These are phyloP conservation scores for Aspergillus udagawae DNA, from an alignment of 2,329 filamentous ascomycete species.

Conservation along the genomic window DNA sequence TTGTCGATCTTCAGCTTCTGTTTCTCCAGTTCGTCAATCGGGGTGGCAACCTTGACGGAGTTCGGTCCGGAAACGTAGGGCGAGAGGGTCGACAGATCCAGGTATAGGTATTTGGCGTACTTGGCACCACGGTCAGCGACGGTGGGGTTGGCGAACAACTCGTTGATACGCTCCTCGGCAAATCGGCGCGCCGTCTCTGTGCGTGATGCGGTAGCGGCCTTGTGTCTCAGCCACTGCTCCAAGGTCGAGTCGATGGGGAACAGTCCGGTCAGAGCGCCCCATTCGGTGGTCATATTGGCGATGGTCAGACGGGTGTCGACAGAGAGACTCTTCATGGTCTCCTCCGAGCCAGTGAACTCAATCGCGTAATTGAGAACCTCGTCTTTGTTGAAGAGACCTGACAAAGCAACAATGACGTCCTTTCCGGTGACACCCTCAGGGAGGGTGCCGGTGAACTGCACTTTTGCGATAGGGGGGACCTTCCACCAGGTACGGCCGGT, in stretches of 20 bases:
- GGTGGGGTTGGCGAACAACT: conserved; percentile 64
- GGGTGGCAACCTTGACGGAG: conserved; percentile 81
- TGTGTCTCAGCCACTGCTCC: conserved; percentile 68
- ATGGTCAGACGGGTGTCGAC: conserved; percentile 68
- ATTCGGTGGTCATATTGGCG: conserved; percentile 78
- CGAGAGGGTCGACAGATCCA: conserved; percentile 77
- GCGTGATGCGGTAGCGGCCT: conserved; percentile 64
- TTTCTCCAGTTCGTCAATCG: conserved; percentile 66
- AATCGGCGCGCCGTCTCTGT: conserved; percentile 53
- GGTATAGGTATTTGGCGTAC: conserved; percentile 78
- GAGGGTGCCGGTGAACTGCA: conserved; percentile 71
- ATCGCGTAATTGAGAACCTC: conserved; percentile 89
- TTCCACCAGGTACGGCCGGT: conserved; percentile 85
- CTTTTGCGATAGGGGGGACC: conserved; percentile 75
- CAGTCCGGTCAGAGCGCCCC: conserved; percentile 67
- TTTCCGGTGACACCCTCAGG: conserved; percentile 84
- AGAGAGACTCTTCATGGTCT: conserved; percentile 69
- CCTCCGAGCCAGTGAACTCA: conserved; percentile 77
- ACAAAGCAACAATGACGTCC: conserved; percentile 87
- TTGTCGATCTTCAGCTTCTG: conserved; percentile 75
- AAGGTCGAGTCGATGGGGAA: conserved; percentile 78
- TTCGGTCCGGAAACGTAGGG: conserved; percentile 86
- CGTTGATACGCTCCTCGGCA: conserved; percentile 68
- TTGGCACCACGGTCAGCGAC: conserved; percentile 69
- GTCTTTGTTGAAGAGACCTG: conserved; percentile 77